These are phyloP conservation scores for Iberis amara DNA, from an alignment of 441 rosid genomes.

Conservation along the genomic window DNA sequence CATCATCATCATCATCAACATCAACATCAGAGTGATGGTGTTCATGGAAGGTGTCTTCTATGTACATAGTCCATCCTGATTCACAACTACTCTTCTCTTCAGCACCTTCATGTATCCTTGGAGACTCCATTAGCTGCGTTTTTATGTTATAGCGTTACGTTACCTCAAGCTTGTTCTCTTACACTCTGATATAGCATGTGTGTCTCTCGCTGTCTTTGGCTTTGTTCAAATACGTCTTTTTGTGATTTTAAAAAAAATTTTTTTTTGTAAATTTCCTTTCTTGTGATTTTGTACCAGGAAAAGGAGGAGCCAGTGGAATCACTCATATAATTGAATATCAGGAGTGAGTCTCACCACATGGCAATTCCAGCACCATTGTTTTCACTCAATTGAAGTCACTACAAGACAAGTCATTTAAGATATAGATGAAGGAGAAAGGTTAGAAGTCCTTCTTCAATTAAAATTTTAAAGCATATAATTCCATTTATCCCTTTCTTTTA, in stretches of 20 bases:
- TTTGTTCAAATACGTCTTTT: no score
- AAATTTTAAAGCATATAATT: no score
- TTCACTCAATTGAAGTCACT: slow-evolving; percentile 42
- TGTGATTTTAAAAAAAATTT: slow-evolving; percentile 1
- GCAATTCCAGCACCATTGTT: slow-evolving; percentile 42
- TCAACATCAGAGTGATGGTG: slow-evolving; percentile 25
- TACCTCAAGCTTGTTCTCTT: no score
- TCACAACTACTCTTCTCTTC: slow-evolving; percentile 52
- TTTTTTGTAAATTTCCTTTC: neutral
- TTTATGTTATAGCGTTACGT: no score
- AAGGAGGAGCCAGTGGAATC: slow-evolving; percentile 19
- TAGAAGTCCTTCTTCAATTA: neutral
- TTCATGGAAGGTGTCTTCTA: slow-evolving; percentile 38
- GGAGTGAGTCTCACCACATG: slow-evolving; percentile 42
- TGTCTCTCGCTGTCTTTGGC: slow-evolving; percentile 18
- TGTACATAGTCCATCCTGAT: slow-evolving; percentile 85
- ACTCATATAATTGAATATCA: slow-evolving; percentile 31
- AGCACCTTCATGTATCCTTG: slow-evolving; percentile 31
- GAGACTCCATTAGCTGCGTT: slow-evolving; percentile 45
- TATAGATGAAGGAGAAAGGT: slow-evolving; percentile 29
- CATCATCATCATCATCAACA: slow-evolving; percentile 17
- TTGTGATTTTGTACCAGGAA: neutral
- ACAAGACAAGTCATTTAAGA: slow-evolving; percentile 52
- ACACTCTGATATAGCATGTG: no score
- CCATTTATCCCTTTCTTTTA: neutral